Base-by-base conservation (phyloP, 1,284 basidiomycete species). In the Boletus semigastroideus region DNA sequence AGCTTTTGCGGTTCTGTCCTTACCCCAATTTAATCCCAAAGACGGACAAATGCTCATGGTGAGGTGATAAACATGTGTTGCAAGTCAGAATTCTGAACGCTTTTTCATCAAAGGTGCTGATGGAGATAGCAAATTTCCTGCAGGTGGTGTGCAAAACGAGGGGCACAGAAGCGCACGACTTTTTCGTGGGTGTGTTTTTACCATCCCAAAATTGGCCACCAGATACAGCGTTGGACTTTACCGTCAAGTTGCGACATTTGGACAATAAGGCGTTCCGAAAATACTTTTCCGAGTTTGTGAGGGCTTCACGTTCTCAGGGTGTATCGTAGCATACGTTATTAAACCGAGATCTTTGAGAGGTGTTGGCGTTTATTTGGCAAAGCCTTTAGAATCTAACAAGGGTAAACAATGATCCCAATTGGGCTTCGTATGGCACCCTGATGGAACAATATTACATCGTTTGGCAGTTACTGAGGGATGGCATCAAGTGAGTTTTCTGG, bases 191-290 rank as follows among this genome's bases (percentile, higher is more conserved):
- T 44, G 84, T 87, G 36, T 94, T 94, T 71, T 80, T 99, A 25
- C 94, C 96, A 2, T 84, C 92, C 13, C 87, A 96, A 69, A 83
- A 87, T 56, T 97, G 94, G 80, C 94, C 95, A 19, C 71, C 80
- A 10, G 82, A 88, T 27, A 84, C 84, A 25, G 87, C 90, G 1
- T 61, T 86, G 46, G 91, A 96, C 57, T 92, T 98, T 57, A 80
- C 88, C 5, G 78, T 80, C 22, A 90, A 90, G 64, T 70, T 95
- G 58, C 79, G 84, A 48, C 87, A 88, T 61, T 75, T 92, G 55
- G 93, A 95, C 63, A 74, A 78, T 51, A 94, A 92, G 70, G 76
- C 77, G 42, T 97, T 98, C 75, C 83, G 90, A 63, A 94, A 90
- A 77, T 95, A 92, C 65, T 93, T 94, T 70, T 80, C 86, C 27